Evolutionary conservation across 768 basidiomycete species (phyloP), one percentile per base, ranked within the genome.

Genomic region (Trichaptum fuscoviolaceum): DNA sequence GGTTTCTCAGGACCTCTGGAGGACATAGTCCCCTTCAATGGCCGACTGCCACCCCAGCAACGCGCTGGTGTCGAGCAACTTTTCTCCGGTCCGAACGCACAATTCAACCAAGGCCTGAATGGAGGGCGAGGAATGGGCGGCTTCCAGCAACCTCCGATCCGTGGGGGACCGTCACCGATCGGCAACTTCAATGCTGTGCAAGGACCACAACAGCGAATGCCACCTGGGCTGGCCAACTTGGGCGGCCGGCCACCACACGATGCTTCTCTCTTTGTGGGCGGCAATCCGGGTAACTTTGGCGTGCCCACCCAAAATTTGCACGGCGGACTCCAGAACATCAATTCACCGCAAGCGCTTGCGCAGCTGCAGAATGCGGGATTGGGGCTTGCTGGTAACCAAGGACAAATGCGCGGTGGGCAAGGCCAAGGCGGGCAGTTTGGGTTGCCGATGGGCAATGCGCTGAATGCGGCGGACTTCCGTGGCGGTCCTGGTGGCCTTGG

Each of bases 221-320:
- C 92, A 15, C 91, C 91, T 18, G 92, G 91, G 35, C 79, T 93
- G 52, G 91, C 92, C 15, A 92, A 92, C 71, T 83, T 93, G 23
- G 92, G 92, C 30, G 91, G 85, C 58, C 87, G 92, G 7, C 91
- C 91, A 25, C 91, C 91, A 2, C 91, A 92, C 69, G 92, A 93
- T 63, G 85, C 89, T 24, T 81, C 82, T 9, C 91, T 90, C 70
- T 88, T 87, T 70, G 69, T 82, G 42, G 77, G 74, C 26, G 34
- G 35, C 23, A 52, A 30, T 23, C 26, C n/a, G 35, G 64, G 24
- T 26, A 42, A 52, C 42, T 61, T 61, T 17, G 59, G 59, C 23
- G 73, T 81, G 66, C 77, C 79, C 25, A 77, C 83, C 57, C 79
- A 79, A 23, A 78, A 79, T 6, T 71, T 85, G 52, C 85, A 85